Base-by-base conservation (phyloP, 345 rosid species). In the Tarenaya hassleriana region DNA sequence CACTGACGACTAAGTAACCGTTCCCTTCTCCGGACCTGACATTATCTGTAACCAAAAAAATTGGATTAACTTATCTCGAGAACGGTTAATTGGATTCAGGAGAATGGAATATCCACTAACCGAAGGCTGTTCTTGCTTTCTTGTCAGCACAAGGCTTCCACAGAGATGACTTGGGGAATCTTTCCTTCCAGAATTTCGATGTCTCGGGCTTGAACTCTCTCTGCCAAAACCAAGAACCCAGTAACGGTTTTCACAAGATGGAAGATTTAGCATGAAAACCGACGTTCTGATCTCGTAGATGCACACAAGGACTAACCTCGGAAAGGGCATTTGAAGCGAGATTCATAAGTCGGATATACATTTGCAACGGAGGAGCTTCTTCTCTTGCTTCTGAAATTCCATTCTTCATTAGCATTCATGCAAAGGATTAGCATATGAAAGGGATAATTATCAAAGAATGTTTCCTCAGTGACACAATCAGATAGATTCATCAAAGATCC, bases 61-160 rank as follows among this genome's bases (percentile, higher is more conserved):
- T n/a, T 5, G 3, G 29, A 24, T 24, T 24, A 24, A 2, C 29
- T 2, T 24, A 24, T 24, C 2, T 2, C 5, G 2, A 2, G 29
- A 5, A 5, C 29, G 5, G 29, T 24, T 2, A 8, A 10, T 2
- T 10, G 8, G 41, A 37, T 37, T 37, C 4, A 37, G 11, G 15
- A 2, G 15, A 10, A 3, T 8, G 8, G 11, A 37, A 10, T 8
- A 37, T 3, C 3, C 1, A 13, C 41, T 13, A 37, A 37, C 41
- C 41, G 3, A 13, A 12, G 34, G 16, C 3, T 16, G 8, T 32
- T 10, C 51, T 41, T 63, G 48, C 39, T 45, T 58, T 76, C 60
- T 54, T 66, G 50, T 81, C 81, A 29, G 88, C 80, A 69, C 92
- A 87, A 52, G 95, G 98, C 66, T 79, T 82, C 98, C 96, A 91